phyloP scores from a whole-genome alignment of 2,329 filamentous ascomycete genomes.

The Fusarium protoensiforme region DNA sequence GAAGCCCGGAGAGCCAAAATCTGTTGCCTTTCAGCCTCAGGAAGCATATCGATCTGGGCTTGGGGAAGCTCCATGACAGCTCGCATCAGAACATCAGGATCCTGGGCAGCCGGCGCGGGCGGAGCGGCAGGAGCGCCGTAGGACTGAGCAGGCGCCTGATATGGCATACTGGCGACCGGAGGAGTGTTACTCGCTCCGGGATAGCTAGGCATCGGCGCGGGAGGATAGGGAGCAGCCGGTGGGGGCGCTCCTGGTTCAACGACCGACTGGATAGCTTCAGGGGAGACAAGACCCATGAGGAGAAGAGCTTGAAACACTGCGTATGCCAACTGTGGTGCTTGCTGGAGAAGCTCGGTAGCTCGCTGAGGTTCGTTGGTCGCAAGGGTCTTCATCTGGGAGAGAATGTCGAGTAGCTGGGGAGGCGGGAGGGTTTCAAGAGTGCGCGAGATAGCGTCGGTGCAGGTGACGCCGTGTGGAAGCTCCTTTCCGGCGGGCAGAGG shows the following conservation, averaged over 20 bases:
- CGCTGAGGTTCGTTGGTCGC: conserved; percentile 84
- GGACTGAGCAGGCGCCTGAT: conserved; percentile 56
- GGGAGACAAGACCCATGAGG: conserved; percentile 91
- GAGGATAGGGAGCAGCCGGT: conserved; percentile 50
- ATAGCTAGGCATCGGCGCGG: conserved; percentile 50
- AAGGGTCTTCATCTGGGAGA: conserved; percentile 93
- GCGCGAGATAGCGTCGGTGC: conserved; percentile 90
- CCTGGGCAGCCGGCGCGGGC: conserved; percentile 54
- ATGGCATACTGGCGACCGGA: conserved; percentile 57
- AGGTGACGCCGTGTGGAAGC: conserved; percentile 82
- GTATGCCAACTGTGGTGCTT: conserved; percentile 92
- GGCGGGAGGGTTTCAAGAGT: conserved; percentile 89
- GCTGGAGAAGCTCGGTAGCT: conserved; percentile 85
- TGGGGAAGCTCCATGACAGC: conserved; percentile 85
- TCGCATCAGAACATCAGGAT: conserved; percentile 79
- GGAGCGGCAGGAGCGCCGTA: conserved; percentile 50
- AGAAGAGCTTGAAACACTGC: conserved; percentile 95
- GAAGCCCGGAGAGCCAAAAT: conserved; percentile 80
- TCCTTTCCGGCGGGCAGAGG: conserved; percentile 87
- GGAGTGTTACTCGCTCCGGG: conserved; percentile 59
- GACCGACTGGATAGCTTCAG: conserved; percentile 82
- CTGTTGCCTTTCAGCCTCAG: conserved; percentile 80
- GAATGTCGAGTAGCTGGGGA: conserved; percentile 89
- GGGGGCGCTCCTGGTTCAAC: conserved; percentile 69
- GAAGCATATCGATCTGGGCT: conserved; percentile 81